Evolutionary conservation across 176 grass and related monocot genomes (phyloP).

Genomic region (Saccharum officinarum): DNA sequence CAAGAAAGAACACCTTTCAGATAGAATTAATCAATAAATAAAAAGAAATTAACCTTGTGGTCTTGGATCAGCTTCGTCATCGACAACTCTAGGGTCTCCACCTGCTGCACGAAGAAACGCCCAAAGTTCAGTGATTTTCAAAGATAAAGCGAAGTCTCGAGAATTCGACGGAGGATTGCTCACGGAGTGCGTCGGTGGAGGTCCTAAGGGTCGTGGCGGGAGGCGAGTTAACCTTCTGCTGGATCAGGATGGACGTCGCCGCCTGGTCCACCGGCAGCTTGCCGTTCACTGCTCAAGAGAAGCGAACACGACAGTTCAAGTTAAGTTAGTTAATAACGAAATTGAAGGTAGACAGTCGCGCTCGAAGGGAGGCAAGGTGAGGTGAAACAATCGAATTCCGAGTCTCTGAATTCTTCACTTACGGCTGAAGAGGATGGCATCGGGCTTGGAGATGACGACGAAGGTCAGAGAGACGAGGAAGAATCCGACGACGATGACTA

Average conservation of each 20-base stretch:
- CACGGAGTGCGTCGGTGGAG: conserved; percentile 33
- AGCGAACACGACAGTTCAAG: neutral
- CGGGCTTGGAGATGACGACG: conserved; percentile 74
- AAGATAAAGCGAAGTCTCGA: neutral
- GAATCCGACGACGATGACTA: conserved; percentile 65
- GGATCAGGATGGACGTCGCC: conserved; percentile 47
- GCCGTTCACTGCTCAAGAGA: conserved; percentile 41
- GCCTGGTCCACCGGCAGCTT: conserved; percentile 54
- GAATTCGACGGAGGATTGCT: neutral
- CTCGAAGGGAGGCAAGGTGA: neutral
- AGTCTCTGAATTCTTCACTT: neutral
- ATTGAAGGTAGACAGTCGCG: neutral
- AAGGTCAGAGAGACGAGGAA: conserved; percentile 83
- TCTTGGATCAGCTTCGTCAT: conserved; percentile 42
- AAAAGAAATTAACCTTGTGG: conserved; percentile 35
- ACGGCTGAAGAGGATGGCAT: conserved; percentile 59
- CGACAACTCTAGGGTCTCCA: conserved; percentile 50
- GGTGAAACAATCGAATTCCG: neutral
- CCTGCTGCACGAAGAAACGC: neutral
- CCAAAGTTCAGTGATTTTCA: neutral
- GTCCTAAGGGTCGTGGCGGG: neutral
- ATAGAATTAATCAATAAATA: neutral
- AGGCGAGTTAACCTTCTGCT: conserved; percentile 32
- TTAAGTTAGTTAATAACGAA: neutral
- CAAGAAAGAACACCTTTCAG: neutral